Percentiles rank a stretch among this genome's conserved stretches.
Conservation (phyloP, 2,329 filamentous ascomycete species). For the Fusarium verticillioides region DNA sequence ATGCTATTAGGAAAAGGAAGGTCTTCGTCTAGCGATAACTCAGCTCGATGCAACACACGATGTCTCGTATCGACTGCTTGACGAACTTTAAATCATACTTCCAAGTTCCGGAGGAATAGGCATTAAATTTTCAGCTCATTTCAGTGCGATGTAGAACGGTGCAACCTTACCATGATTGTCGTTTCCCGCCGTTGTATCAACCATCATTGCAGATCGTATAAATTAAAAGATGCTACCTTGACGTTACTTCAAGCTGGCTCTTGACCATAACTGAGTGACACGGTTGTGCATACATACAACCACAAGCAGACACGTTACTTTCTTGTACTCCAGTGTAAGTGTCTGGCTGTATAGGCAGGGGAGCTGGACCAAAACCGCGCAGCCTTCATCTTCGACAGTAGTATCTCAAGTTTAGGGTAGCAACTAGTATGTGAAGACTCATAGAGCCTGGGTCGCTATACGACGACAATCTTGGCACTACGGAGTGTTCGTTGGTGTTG, state of each 20-base stretch:
- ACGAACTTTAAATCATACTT: not conserved
- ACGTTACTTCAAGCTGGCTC: not conserved
- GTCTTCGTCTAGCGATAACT: not conserved
- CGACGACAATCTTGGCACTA: not conserved
- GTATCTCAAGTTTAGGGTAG: not conserved
- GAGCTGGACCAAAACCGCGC: not conserved
- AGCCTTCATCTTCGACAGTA: not conserved
- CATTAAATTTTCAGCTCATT: not conserved
- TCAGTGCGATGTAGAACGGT: not conserved
- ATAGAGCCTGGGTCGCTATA: not conserved
- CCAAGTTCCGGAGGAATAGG: not conserved
- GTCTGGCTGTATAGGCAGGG: not conserved
- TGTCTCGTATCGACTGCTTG: not conserved
- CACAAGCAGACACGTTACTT: not conserved
- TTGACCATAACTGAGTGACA: not conserved
- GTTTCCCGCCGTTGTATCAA: not conserved
- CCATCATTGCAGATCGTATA: not conserved
- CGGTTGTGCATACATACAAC: too few species aligned
- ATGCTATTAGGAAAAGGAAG: not conserved
- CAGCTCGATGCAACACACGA: not conserved
- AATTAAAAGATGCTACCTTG: not conserved
- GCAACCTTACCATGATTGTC: not conserved
- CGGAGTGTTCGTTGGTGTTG: too few species aligned
- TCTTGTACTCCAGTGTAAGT: not conserved
- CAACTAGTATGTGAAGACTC: not conserved